phyloP scores from a whole-genome alignment of 148 eudicot species.

The Rheum nobile region DNA sequence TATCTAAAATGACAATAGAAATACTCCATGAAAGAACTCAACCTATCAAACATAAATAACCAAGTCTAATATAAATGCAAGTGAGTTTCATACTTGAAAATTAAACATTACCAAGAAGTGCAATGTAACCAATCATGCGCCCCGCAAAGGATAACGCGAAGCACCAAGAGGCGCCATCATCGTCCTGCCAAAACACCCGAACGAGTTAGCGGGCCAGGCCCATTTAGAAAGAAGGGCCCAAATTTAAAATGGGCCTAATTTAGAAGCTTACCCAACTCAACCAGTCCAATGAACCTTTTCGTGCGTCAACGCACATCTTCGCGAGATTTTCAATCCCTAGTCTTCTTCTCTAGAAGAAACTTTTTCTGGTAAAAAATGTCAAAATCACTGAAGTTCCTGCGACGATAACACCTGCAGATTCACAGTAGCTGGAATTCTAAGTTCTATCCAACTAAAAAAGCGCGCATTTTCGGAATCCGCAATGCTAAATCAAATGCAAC shows the following conservation, averaged over 20 bases:
- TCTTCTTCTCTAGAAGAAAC: not conserved
- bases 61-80: not conserved
- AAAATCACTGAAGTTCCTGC: not conserved
- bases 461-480: not conserved
- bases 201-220: not conserved
- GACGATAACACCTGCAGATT: not conserved
- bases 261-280: not conserved
- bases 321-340: not conserved
- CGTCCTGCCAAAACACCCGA: not conserved
- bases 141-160: slow-evolving; percentile 3
- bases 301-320: not conserved
- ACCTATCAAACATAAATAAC: not conserved
- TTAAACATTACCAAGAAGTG: not conserved
- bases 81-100: not conserved
- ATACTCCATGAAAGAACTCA: no score
- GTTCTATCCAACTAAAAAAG: not conserved
- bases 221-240: not conserved
- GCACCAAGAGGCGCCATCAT: not conserved
- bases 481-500: not conserved
- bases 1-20: no score
- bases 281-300: not conserved
- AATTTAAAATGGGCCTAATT: not conserved
- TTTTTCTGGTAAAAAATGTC: not conserved
- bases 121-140: not conserved
- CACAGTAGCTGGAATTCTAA: not conserved